Conservation (phyloP, 192 early-diverging fungal genomes). For the Glomus cerebriforme region DNA sequence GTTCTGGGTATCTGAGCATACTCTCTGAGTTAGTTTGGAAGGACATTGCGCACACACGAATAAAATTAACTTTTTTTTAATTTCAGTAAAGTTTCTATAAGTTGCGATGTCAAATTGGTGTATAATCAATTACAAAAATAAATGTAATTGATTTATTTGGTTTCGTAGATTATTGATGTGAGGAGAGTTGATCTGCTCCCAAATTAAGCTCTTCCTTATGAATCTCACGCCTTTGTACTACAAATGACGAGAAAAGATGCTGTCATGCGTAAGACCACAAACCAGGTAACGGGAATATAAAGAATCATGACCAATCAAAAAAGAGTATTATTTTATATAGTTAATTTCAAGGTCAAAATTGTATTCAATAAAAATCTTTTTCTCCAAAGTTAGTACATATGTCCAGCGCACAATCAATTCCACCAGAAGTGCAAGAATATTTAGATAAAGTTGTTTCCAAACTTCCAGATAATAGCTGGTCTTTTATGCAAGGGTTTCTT, state of each 20-base stretch:
- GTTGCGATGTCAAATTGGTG: background rate
- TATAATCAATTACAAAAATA: background rate
- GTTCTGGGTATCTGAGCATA: conserved; percentile 27
- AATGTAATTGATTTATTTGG: background rate
- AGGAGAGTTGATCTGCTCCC: background rate
- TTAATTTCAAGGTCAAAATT: no score
- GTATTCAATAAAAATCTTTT: background rate
- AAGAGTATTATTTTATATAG: background rate
- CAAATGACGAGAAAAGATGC: background rate
- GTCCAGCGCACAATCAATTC: conserved; percentile 16
- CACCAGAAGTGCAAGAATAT: conserved; percentile 16
- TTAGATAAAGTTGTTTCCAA: conserved; percentile 15
- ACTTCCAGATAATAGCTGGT: conserved; percentile 21
- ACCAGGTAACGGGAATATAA: background rate
- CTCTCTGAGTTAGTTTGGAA: conserved; percentile 16
- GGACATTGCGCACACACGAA: background rate
- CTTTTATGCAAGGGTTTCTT: conserved; percentile 54
- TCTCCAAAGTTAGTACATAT: background rate
- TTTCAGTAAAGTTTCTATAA: background rate
- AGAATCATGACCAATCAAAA: background rate
- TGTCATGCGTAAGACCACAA: background rate
- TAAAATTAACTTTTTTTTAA: background rate
- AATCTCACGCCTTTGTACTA: background rate
- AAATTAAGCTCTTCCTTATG: background rate
- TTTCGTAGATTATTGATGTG: background rate